Evolutionary conservation across 2,329 filamentous ascomycete species (phyloP).

Genomic region (Tetracladium maxilliforme): DNA sequence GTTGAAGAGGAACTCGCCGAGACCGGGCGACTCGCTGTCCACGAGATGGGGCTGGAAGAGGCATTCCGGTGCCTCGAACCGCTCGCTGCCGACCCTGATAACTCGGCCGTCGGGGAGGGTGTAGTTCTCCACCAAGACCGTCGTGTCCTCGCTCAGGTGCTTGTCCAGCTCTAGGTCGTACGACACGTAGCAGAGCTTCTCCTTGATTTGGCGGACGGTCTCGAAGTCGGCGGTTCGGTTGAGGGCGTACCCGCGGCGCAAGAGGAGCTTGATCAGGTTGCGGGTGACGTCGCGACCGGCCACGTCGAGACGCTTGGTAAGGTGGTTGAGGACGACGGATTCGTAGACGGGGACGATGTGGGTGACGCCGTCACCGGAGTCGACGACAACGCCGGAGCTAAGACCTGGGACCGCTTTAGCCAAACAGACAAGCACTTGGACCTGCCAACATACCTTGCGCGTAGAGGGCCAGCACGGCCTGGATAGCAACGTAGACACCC

Average conservation of each 20-base stretch:
- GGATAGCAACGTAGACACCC: conserved; percentile 94
- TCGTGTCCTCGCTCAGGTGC: conserved; percentile 91
- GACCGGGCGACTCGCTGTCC: conserved; percentile 91
- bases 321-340: conserved; percentile 92
- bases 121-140: conserved; percentile 92
- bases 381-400: conserved; percentile 90
- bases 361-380: conserved; percentile 95
- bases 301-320: conserved; percentile 86
- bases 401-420: conserved; percentile 37
- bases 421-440: background rate
- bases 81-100: conserved; percentile 89
- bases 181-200: conserved; percentile 98
- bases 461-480: conserved; percentile 90
- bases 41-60: conserved; percentile 97
- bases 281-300: conserved; percentile 96
- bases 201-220: conserved; percentile 97
- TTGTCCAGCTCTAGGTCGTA: conserved; percentile 97
- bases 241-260: conserved; percentile 86
- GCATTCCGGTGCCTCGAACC: conserved; percentile 95
- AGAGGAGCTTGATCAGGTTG: conserved; percentile 87
- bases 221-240: conserved; percentile 99
- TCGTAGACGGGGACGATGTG: conserved; percentile 99
- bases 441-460: conserved; percentile 57
- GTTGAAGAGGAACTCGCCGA: conserved; percentile 96
- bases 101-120: conserved; percentile 92